Base-by-base conservation (phyloP, 176 grass and related monocot genomes). In the Aegilops umbellulata region DNA sequence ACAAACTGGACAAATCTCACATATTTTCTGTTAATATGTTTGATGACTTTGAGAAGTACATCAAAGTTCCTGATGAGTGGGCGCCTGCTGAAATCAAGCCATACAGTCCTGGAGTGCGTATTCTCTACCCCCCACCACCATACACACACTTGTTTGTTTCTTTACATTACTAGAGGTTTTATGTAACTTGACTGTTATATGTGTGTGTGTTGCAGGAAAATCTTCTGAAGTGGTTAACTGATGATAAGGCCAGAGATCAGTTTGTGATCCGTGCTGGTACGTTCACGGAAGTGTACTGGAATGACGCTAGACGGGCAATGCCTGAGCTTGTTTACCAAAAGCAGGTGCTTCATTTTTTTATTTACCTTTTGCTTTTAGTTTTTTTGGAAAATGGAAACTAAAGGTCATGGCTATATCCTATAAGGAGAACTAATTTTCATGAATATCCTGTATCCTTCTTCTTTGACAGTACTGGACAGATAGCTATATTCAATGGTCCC, bases 1-100 rank as follows among this genome's bases (percentile, higher is more conserved):
- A 92, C 86, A 98, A 90, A 47, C 85, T 98, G 23, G 95, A 98
- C 84, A 98, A 86, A 78, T 92, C 91, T 35, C 95, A 95, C 46
- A 90, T 94, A 79, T 95, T 98, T 75, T 72, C 88, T 39, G 90
- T 98, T 74, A 94, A 98, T 87, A 74, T 95, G 49, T 93, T 58
- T 22, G 19, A 58, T 20, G 53, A 58, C 53, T 58, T 58, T 9
- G 53, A 58, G 7, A 58, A 58, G 19, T 22, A 22, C 53, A 20
- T 58, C 19, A 58, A 58, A 8, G 53, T 58, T 22, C 19, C 17
- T 22, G 19, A 58, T 58, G 53, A 22, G 17, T 58, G 53, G 53
- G 19, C 17, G 19, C 53, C 53, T 58, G 53, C 53, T 58, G 53
- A 58, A 58, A 58, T 58, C 53, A 58, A 58, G 53, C 19, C 19